phyloP scores from a whole-genome alignment of 208 protist genomes.

The Phytomonas francai region DNA sequence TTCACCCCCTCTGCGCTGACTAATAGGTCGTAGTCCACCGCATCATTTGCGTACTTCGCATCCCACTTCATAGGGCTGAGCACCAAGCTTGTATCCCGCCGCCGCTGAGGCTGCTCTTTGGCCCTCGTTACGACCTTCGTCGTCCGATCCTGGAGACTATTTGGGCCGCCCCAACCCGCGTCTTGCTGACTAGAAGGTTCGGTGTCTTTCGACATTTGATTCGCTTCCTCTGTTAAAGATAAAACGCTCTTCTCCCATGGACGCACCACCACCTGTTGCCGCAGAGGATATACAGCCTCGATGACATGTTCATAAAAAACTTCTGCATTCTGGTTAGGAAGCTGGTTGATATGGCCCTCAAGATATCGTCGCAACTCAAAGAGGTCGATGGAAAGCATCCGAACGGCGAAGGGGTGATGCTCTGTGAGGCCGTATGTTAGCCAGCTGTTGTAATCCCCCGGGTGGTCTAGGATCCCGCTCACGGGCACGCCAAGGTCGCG shows the following conservation, averaged over 20 bases:
- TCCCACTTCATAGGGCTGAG: slow-evolving; percentile 70
- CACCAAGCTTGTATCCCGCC: slow-evolving; percentile 57
- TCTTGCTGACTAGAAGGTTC: not conserved
- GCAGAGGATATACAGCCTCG: slow-evolving; percentile 72
- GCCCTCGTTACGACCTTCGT: slow-evolving; percentile 10
- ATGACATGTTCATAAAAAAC: slow-evolving; percentile 80
- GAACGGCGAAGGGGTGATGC: slow-evolving; percentile 76
- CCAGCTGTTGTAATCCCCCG: slow-evolving; percentile 79
- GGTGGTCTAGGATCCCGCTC: slow-evolving; percentile 76
- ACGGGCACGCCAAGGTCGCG: slow-evolving; percentile 52
- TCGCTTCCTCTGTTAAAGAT: slow-evolving; percentile 7
- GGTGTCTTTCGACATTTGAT: not conserved
- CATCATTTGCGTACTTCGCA: slow-evolving; percentile 48
- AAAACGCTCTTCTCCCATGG: slow-evolving; percentile 32
- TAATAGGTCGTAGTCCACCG: slow-evolving; percentile 79
- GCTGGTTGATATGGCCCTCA: slow-evolving; percentile 18
- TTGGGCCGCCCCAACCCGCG: not conserved
- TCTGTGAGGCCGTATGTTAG: slow-evolving; percentile 70
- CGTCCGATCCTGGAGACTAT: slow-evolving; percentile 3
- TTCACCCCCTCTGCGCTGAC: slow-evolving; percentile 73
- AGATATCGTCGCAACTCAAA: slow-evolving; percentile 49
- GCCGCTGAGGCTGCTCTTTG: slow-evolving; percentile 9
- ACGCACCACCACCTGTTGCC: slow-evolving; percentile 64
- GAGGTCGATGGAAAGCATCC: slow-evolving; percentile 75
- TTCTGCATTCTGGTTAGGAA: slow-evolving; percentile 47